Percentiles rank a stretch among this genome's conserved stretches.
phyloP scores from a whole-genome alignment of 176 grass and related monocot species.

The Saccharum officinarum region DNA sequence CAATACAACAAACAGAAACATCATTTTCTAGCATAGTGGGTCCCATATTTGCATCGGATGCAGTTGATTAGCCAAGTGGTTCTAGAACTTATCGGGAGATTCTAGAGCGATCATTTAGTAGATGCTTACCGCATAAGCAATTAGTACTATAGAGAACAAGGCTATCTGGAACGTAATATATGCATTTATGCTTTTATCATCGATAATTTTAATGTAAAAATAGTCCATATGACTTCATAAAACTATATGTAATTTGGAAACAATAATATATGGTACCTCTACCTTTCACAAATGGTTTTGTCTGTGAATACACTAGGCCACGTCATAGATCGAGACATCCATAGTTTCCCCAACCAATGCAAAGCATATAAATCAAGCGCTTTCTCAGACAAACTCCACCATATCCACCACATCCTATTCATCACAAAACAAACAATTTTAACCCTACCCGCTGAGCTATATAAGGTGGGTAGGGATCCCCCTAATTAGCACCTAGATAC shows the following conservation, averaged over 20 bases:
- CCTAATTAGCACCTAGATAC: too few species aligned
- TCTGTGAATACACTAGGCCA: neutral
- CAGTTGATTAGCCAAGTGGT: neutral
- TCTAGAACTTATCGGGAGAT: neutral
- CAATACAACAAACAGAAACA: neutral
- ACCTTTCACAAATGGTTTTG: neutral
- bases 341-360: neutral
- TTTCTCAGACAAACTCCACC: neutral
- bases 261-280: neutral
- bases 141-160: neutral
- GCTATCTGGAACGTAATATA: neutral
- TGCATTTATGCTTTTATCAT: neutral
- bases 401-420: too few species aligned
- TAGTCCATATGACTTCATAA: neutral
- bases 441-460: neutral
- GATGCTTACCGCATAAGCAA: neutral
- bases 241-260: neutral
- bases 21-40: neutral
- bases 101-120: neutral
- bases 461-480: too few species aligned
- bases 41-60: neutral
- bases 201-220: neutral
- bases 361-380: neutral
- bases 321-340: neutral
- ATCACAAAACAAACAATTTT: too few species aligned